A percentile compares a stretch with the other conserved stretches of the same genome.
Conservation (phyloP, 169 alveolate genomes). For the Plasmodium fragile region DNA sequence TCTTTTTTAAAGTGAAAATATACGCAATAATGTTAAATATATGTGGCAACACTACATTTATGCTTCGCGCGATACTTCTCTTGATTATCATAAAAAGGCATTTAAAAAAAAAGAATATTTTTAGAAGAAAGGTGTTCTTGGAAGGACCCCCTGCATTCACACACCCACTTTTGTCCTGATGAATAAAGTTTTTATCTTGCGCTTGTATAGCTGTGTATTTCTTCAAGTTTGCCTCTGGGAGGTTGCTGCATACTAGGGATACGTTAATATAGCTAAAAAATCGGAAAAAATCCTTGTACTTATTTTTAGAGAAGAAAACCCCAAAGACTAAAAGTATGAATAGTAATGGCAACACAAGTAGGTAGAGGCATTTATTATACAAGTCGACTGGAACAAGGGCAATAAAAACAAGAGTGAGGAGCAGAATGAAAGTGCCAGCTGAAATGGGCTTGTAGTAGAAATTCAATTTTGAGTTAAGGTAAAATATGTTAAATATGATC, state of each 20-base stretch:
- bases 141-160: neutral
- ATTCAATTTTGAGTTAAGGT: slow-evolving; percentile 45
- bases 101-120: neutral
- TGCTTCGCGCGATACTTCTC: neutral
- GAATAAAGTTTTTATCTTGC: neutral
- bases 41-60: neutral
- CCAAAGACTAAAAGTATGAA: slow-evolving; percentile 6
- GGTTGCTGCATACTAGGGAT: neutral
- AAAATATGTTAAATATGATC: slow-evolving; percentile 10
- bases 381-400: slow-evolving; percentile 3
- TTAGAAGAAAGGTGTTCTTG: neutral
- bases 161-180: neutral
- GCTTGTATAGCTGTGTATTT: slow-evolving; percentile 6
- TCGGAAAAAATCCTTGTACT: slow-evolving; percentile 11
- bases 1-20: neutral
- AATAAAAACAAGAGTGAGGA: neutral
- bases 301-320: slow-evolving; percentile 16
- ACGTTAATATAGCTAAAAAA: slow-evolving; percentile 14
- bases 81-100: neutral
- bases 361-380: slow-evolving; percentile 12
- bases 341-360: neutral
- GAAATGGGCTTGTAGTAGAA: slow-evolving; percentile 26
- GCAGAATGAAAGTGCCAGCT: neutral
- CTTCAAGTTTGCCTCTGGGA: neutral
- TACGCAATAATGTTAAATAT: neutral